These are phyloP conservation scores for Ramularia endophylla DNA, from an alignment of 2,329 filamentous ascomycete genomes.

Conservation along the genomic window DNA sequence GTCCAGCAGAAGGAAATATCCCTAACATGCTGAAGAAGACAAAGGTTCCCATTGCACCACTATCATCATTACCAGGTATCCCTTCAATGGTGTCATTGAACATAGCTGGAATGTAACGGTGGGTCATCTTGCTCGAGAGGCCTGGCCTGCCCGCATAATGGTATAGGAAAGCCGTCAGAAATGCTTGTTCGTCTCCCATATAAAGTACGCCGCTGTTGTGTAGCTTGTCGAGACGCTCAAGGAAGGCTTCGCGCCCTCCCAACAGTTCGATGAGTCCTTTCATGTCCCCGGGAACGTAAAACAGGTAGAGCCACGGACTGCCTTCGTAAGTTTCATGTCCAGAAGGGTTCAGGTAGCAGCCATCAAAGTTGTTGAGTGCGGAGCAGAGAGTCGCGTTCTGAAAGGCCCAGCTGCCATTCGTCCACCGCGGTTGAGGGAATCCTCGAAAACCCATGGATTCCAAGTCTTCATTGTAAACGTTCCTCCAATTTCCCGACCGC, in stretches of 20 bases:
- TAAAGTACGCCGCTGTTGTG: constrained; percentile 44
- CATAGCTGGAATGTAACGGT: constrained; percentile 54
- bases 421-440: constrained; percentile 16
- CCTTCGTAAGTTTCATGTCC: constrained; percentile 19
- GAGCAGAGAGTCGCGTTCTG: constrained; percentile 19
- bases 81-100: constrained; percentile 52
- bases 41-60: constrained; percentile 68
- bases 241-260: constrained; percentile 14
- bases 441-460: constrained; percentile 20
- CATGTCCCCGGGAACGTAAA: constrained; percentile 19
- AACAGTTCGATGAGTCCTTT: constrained; percentile 14
- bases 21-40: constrained; percentile 64
- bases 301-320: constrained; percentile 18
- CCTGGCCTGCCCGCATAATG: constrained; percentile 61
- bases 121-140: constrained; percentile 53
- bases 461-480: constrained; percentile 14
- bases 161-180: constrained; percentile 52
- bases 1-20: constrained; percentile 61
- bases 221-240: constrained; percentile 49
- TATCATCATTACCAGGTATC: constrained; percentile 65
- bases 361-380: constrained; percentile 15
- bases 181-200: constrained; percentile 25
- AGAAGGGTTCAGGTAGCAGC: constrained; percentile 33
- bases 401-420: constrained; percentile 15
- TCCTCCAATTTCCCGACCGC: constrained; percentile 58